Evolutionary conservation across 2,329 filamentous ascomycete species (phyloP), one percentile per base, ranked within the genome.

Genomic region (Neoscytalidium dimidiatum): DNA sequence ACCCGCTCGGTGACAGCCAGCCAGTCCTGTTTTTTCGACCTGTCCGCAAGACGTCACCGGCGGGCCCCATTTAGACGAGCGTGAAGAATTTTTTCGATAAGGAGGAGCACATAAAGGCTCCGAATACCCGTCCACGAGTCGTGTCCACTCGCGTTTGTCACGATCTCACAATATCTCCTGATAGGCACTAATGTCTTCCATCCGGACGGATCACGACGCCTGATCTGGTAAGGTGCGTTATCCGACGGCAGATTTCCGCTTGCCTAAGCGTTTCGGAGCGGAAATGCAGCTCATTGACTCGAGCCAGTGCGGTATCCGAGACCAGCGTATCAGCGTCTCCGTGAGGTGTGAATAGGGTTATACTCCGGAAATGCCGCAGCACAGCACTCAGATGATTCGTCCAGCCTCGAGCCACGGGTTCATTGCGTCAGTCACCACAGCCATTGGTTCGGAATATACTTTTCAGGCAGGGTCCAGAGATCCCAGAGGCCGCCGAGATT

Each of bases 291-390:
- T 46, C 26, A 23, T 60, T 60, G 56, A 60, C 56, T 60, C 41
- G 26, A 46, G 56, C 26, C 11, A 31, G 41, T 33, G 56, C 56
- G 23, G 23, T 28, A 46, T 46, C 56, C 56, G 56, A 60, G 23
- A 60, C 56, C 11, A 46, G 11, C 29, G 38, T 60, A 29, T 58
- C 53, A 58, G n/a, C 29, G 23, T 26, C 26, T 31, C 48, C 28
- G 43, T 63, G 46, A 52, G 48, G 60, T 63, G 49, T 13, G 21
- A 56, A 46, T 64, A 64, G 61, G 61, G 61, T 64, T 56, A 46
- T 46, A 64, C 61, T 56, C 61, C 61, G 61, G 61, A 46, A n/a
- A 33, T 60, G 8, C 56, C 17, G 26, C 41, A 5, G 17, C 23
- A n/a, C 26, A 21, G 23, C 53, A 13, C 3, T 23, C 19, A 26